Percentiles rank a stretch among this genome's conserved stretches.
phyloP scores from a whole-genome alignment of 1,284 basidiomycete species.

The Tranzscheliella williamsii region DNA sequence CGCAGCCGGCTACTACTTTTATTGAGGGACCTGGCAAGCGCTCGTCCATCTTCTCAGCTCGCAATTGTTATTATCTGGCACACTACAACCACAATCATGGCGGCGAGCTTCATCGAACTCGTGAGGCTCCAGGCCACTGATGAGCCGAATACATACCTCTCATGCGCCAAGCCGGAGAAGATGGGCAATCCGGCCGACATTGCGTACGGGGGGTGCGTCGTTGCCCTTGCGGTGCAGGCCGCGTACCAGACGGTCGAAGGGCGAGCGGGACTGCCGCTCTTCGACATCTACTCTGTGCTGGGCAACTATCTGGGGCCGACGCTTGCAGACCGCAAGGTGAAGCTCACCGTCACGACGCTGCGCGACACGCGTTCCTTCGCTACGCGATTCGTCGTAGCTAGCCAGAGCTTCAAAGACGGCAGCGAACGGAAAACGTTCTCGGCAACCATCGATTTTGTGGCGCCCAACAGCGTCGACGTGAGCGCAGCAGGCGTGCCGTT shows the following conservation, averaged over 20 bases:
- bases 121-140: slow-evolving; percentile 31
- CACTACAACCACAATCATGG: no score
- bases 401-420: slow-evolving; percentile 29
- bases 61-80: no score
- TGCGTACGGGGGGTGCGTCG: slow-evolving; percentile 51
- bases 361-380: slow-evolving; percentile 48
- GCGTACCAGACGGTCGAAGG: slow-evolving; percentile 44
- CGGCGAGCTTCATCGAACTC: slow-evolving; percentile 38
- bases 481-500: slow-evolving; percentile 15
- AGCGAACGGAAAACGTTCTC: slow-evolving; percentile 27
- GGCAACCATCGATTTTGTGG: slow-evolving; percentile 42
- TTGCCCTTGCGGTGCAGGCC: slow-evolving; percentile 32
- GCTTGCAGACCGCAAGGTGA: slow-evolving; percentile 25
- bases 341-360: slow-evolving; percentile 27
- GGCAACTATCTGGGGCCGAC: slow-evolving; percentile 51
- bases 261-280: slow-evolving; percentile 5
- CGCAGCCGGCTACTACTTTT: no score
- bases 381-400: slow-evolving; percentile 40
- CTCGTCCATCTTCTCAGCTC: no score
- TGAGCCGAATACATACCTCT: slow-evolving; percentile 31
- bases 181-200: slow-evolving; percentile 50
- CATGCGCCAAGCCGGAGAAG: slow-evolving; percentile 30
- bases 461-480: slow-evolving; percentile 25
- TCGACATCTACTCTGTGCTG: slow-evolving; percentile 44
- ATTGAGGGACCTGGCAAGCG: no score